These are phyloP conservation scores for Pyricularia pennisetigena DNA, from an alignment of 2,329 filamentous ascomycete genomes.

Conservation along the genomic window DNA sequence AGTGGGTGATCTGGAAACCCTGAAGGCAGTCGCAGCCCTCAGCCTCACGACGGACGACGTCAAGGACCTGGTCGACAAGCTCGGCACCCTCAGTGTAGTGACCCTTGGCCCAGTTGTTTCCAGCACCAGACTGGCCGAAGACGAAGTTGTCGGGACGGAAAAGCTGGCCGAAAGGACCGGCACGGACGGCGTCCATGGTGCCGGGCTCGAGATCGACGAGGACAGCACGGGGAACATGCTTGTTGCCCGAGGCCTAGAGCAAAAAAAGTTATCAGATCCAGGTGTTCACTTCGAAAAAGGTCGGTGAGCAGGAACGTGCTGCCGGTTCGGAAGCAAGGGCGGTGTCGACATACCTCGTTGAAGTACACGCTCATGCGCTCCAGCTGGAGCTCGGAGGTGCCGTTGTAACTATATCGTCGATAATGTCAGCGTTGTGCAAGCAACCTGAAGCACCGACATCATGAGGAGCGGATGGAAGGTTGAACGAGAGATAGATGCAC, in stretches of 20 bases:
- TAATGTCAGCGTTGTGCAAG: conserved; percentile 8
- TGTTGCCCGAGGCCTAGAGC: conserved; percentile 81
- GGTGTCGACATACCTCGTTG: conserved; percentile 45
- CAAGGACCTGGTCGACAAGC: conserved; percentile 94
- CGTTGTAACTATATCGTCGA: conserved; percentile 68
- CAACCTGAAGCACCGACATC: background rate
- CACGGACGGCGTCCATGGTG: conserved; percentile 98
- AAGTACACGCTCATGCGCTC: conserved; percentile 73
- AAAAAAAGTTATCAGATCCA: background rate
- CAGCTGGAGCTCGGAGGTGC: conserved; percentile 95
- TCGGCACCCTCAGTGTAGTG: conserved; percentile 99
- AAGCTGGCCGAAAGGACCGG: conserved; percentile 95
- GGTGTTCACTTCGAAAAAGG: background rate
- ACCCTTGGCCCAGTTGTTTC: conserved; percentile 99
- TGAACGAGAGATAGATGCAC: conserved; percentile 25
- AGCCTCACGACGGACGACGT: conserved; percentile 96
- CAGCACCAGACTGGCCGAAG: conserved; percentile 97
- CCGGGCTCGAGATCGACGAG: conserved; percentile 99
- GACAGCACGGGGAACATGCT: conserved; percentile 98
- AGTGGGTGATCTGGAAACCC: conserved; percentile 99
- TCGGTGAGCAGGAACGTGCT: background rate
- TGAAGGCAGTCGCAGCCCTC: conserved; percentile 99
- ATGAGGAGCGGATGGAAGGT: background rate
- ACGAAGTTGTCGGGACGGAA: conserved; percentile 99
- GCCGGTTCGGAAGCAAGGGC: background rate